phyloP scores from a whole-genome alignment of 1,139 yeast genomes.

The Blastobotrys aristatus region DNA sequence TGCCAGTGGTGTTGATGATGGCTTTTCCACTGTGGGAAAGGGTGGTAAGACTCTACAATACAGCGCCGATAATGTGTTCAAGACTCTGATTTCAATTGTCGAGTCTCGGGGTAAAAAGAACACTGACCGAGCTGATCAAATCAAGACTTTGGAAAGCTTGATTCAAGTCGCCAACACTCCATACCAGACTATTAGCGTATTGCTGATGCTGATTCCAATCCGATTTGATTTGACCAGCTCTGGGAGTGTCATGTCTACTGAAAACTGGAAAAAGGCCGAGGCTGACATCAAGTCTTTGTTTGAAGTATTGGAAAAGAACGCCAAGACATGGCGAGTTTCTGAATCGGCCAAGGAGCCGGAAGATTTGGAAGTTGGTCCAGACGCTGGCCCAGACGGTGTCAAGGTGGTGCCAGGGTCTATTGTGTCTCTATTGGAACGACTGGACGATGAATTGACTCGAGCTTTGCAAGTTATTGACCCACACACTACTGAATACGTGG shows the following conservation, averaged over 20 bases:
- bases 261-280: conserved; percentile 73
- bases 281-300: conserved; percentile 60
- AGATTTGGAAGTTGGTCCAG: conserved; percentile 60
- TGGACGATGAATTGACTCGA: conserved; percentile 89
- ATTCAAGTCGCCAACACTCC: conserved; percentile 48
- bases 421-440: conserved; percentile 81
- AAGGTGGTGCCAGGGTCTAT: conserved; percentile 78
- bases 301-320: conserved; percentile 60
- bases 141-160: conserved; percentile 62
- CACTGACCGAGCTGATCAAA: conserved; percentile 78
- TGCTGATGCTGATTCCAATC: conserved; percentile 78
- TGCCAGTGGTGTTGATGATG: conserved; percentile 23
- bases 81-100: conserved; percentile 65
- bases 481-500: conserved; percentile 90
- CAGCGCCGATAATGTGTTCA: conserved; percentile 52
- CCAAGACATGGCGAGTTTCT: conserved; percentile 57
- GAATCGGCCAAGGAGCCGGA: conserved; percentile 77
- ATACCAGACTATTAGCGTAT: conserved; percentile 74
- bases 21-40: conserved; percentile 41
- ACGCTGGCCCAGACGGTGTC: conserved; percentile 72
- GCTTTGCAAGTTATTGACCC: conserved; percentile 89
- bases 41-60: conserved; percentile 37
- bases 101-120: conserved; percentile 96
- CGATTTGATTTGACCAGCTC: conserved; percentile 71
- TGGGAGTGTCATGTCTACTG: conserved; percentile 69